Conservation (phyloP, 2,329 filamentous ascomycete species). For the Talaromyces sp. region DNA sequence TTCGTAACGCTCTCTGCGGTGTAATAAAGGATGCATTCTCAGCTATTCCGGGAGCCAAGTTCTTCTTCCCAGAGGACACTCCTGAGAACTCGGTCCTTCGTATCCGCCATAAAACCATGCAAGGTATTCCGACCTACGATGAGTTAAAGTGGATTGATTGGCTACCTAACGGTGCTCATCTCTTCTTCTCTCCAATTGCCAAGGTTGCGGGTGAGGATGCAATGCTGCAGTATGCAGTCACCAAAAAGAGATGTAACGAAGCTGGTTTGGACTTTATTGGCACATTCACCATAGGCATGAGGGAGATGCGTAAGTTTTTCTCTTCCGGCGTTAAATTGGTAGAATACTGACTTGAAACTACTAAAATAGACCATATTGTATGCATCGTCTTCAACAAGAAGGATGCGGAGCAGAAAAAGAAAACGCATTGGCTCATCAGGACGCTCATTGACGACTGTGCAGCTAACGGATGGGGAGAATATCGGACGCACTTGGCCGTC, state of each 20-base stretch:
- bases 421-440: too few species aligned
- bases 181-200: constrained; percentile 51
- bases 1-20: too few species aligned
- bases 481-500: constrained; percentile 42
- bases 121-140: not conserved
- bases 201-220: constrained; percentile 46
- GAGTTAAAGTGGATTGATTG: not conserved
- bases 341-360: too few species aligned
- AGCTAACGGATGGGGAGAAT: constrained; percentile 39
- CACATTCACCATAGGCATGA: constrained; percentile 46
- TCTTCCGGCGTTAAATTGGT: too few species aligned
- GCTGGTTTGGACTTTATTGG: constrained; percentile 48
- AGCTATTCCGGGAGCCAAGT: too few species aligned
- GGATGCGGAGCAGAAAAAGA: too few species aligned
- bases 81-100: not conserved
- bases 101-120: not conserved
- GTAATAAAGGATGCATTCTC: too few species aligned
- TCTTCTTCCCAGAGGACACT: too few species aligned
- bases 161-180: not conserved
- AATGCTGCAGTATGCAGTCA: constrained; percentile 39
- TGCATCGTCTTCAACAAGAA: too few species aligned
- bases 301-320: constrained; percentile 45
- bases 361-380: too few species aligned
- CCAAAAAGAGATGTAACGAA: constrained; percentile 29
- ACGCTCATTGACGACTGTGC: constrained; percentile 29